These are phyloP conservation scores for Castanea crenata DNA, from an alignment of 306 rosid genomes.

Conservation along the genomic window DNA sequence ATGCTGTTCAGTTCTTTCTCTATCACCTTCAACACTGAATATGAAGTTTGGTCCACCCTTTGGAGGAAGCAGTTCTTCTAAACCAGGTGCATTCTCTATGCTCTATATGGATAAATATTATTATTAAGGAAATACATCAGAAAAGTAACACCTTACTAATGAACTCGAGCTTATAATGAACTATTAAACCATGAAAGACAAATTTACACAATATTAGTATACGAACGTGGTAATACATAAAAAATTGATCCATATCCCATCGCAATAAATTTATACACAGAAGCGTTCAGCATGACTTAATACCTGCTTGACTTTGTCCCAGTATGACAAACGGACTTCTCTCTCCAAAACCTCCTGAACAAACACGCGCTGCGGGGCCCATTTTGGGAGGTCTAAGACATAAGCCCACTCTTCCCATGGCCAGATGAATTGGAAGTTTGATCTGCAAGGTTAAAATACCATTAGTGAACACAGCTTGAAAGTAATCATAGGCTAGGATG, in stretches of 20 bases:
- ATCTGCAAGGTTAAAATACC: conserved; percentile 49
- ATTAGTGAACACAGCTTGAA: background rate
- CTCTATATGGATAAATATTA: conserved; percentile 48
- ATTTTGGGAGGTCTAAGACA: conserved; percentile 89
- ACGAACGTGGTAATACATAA: background rate
- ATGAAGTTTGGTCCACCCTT: conserved; percentile 79
- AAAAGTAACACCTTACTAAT: conserved; percentile 1
- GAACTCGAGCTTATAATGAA: background rate
- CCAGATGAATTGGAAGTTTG: conserved; percentile 99
- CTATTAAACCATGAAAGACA: background rate
- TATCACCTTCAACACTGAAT: conserved; percentile 53
- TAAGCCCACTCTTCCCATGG: conserved; percentile 99
- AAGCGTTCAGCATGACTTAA: conserved; percentile 7
- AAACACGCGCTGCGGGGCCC: conserved; percentile 99
- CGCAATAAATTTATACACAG: too few species aligned
- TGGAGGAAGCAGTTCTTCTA: conserved; percentile 93
- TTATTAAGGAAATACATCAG: conserved; percentile 15
- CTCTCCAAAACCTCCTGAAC: conserved; percentile 98
- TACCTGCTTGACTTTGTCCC: conserved; percentile 99
- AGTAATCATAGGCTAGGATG: too few species aligned
- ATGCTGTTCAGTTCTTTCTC: conserved; percentile 53
- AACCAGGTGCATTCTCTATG: conserved; percentile 93
- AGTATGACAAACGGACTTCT: conserved; percentile 95
- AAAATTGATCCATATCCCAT: too few species aligned
- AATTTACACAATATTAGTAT: background rate